Conservation (phyloP, 176 grass and related monocot species). For the Hyparrhenia diplandra region DNA sequence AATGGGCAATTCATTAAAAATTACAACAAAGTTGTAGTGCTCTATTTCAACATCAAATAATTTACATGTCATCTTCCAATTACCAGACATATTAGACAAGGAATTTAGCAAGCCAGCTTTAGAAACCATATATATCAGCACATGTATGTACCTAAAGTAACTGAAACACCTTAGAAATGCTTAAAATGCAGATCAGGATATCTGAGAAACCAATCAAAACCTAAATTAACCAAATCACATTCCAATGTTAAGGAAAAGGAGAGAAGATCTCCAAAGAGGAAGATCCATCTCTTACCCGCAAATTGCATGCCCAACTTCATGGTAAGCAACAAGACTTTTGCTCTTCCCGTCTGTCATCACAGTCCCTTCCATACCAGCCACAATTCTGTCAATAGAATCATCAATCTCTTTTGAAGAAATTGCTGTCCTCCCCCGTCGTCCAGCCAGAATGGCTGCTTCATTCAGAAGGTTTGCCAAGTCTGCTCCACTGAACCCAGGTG, state of each 20-base stretch:
- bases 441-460: slow-evolving; percentile 92
- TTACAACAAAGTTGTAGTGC: not conserved
- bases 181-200: not conserved
- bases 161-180: not conserved
- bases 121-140: not conserved
- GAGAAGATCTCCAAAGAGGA: not conserved
- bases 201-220: not conserved
- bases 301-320: slow-evolving; percentile 99
- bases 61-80: not conserved
- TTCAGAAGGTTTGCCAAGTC: slow-evolving; percentile 98
- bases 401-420: slow-evolving; percentile 97
- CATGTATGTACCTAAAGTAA: not conserved
- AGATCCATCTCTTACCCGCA: slow-evolving; percentile 66
- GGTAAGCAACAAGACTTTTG: slow-evolving; percentile 98
- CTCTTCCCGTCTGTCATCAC: slow-evolving; percentile 99
- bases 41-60: slow-evolving; percentile 1
- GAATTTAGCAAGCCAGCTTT: not conserved
- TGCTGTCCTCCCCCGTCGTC: slow-evolving; percentile 65
- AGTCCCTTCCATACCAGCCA: slow-evolving; percentile 99
- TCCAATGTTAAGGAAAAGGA: not conserved
- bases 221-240: not conserved
- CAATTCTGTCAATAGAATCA: slow-evolving; percentile 99
- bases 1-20: not conserved
- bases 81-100: not conserved
- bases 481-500: slow-evolving; percentile 99